Evolutionary conservation across 2,329 filamentous ascomycete genomes (phyloP).

Genomic region (Alternaria angustiovoidea): DNA sequence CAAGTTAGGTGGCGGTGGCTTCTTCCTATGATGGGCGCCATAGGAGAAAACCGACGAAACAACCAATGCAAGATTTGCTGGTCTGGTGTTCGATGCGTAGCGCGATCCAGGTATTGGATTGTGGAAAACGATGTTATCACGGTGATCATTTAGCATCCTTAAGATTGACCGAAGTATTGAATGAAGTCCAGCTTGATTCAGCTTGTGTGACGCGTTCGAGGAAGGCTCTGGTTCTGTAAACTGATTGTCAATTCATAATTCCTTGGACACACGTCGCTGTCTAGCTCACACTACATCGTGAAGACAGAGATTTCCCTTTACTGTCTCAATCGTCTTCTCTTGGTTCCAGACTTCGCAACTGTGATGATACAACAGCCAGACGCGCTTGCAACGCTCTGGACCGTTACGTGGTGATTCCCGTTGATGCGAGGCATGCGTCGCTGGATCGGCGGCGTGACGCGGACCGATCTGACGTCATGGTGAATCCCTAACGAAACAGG

Average conservation of each 20-base stretch:
- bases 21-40: not conserved
- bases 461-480: too few species aligned
- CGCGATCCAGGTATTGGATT: not conserved
- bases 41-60: not conserved
- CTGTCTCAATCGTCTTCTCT: too few species aligned
- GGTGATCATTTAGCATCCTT: not conserved
- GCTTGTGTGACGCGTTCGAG: not conserved
- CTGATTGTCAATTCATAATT: not conserved
- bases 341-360: not conserved
- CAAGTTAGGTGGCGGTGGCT: not conserved
- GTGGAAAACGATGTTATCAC: not conserved
- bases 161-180: not conserved
- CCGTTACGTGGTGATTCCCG: too few species aligned
- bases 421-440: too few species aligned
- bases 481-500: too few species aligned
- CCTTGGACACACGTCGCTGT: not conserved
- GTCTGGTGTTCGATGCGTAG: not conserved
- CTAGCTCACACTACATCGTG: not conserved
- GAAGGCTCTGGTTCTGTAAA: not conserved
- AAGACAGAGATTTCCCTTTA: not conserved
- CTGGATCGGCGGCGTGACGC: too few species aligned
- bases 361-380: not conserved
- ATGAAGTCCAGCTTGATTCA: not conserved
- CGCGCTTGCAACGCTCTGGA: not conserved
- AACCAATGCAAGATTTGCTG: not conserved